These are phyloP conservation scores for Sugiyamaella smithiae DNA, from an alignment of 805 yeast genomes.

Conservation along the genomic window DNA sequence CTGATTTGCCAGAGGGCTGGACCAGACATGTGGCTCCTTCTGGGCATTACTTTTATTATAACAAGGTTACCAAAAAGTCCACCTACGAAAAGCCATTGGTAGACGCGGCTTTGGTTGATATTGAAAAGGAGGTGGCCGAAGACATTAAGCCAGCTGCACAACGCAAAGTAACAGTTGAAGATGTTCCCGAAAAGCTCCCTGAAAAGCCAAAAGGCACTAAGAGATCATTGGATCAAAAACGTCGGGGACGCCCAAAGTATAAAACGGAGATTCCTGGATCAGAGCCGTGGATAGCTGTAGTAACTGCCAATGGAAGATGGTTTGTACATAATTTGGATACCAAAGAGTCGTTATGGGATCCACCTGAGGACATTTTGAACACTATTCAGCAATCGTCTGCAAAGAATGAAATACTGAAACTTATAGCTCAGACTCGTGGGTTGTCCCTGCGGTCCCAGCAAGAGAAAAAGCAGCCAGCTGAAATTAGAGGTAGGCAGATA, in stretches of 20 bases:
- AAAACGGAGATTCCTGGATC: constrained; percentile 17
- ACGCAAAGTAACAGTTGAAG: not conserved
- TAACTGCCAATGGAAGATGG: constrained; percentile 42
- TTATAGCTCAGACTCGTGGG: constrained; percentile 42
- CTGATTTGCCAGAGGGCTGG: constrained; percentile 36
- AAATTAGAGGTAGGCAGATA: constrained; percentile 8
- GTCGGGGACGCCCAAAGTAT: constrained; percentile 20
- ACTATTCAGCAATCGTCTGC: constrained; percentile 32
- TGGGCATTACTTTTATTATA: constrained; percentile 41
- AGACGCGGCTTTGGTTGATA: not conserved
- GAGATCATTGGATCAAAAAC: constrained; percentile 6
- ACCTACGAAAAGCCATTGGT: constrained; percentile 39
- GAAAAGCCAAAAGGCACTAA: not conserved
- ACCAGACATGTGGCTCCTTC: constrained; percentile 39
- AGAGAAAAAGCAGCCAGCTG: constrained; percentile 3
- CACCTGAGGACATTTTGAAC: constrained; percentile 32
- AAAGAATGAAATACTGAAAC: constrained; percentile 31
- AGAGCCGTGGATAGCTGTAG: constrained; percentile 43
- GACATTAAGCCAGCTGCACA: not conserved
- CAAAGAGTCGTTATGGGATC: constrained; percentile 37
- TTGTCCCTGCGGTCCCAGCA: constrained; percentile 24
- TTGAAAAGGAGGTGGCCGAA: not conserved
- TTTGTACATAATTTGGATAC: constrained; percentile 39
- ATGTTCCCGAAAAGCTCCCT: not conserved
- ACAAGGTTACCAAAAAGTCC: constrained; percentile 37